Percentiles rank a stretch among this genome's conserved stretches.
Evolutionary conservation across 345 rosid species (phyloP).

Genomic region (Schrenkiella parvula): DNA sequence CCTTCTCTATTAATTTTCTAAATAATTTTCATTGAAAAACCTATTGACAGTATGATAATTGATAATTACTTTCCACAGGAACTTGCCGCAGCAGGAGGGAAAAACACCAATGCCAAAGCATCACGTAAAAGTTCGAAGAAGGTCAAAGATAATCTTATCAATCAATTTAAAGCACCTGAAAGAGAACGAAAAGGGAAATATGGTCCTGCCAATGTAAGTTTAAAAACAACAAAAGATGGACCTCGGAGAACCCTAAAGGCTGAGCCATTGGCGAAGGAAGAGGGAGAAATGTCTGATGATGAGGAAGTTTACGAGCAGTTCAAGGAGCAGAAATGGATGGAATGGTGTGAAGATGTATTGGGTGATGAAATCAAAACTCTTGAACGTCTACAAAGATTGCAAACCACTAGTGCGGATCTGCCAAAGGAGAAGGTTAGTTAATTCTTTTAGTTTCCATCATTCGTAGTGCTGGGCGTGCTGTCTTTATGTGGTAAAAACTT

Average conservation of each 20-base stretch:
- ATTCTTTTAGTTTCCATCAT: neutral
- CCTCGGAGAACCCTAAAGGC: slow-evolving; percentile 56
- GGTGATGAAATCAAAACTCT: slow-evolving; percentile 73
- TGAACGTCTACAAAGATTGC: slow-evolving; percentile 72
- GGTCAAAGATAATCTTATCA: slow-evolving; percentile 49
- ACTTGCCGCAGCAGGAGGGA: slow-evolving; percentile 76
- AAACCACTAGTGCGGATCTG: slow-evolving; percentile 94
- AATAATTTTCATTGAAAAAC: neutral
- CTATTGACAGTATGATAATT: slow-evolving; percentile 5
- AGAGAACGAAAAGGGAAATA: slow-evolving; percentile 58
- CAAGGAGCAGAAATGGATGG: slow-evolving; percentile 99
- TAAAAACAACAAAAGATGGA: slow-evolving; percentile 43
- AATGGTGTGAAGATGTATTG: slow-evolving; percentile 99
- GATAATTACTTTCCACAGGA: slow-evolving; percentile 45
- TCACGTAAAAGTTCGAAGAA: slow-evolving; percentile 73
- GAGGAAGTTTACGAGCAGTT: slow-evolving; percentile 96
- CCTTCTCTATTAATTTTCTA: neutral
- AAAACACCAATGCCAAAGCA: slow-evolving; percentile 54
- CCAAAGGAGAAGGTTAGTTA: slow-evolving; percentile 79
- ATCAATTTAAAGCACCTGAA: slow-evolving; percentile 37
- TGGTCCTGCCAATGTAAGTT: slow-evolving; percentile 41
- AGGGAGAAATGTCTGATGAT: slow-evolving; percentile 98
- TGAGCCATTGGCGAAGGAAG: slow-evolving; percentile 86
- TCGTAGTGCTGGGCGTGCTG: neutral
- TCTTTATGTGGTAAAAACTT: neutral